phyloP scores from a whole-genome alignment of 352 stramenopile genomes.

The Thalassiosira livingstoniorum region DNA sequence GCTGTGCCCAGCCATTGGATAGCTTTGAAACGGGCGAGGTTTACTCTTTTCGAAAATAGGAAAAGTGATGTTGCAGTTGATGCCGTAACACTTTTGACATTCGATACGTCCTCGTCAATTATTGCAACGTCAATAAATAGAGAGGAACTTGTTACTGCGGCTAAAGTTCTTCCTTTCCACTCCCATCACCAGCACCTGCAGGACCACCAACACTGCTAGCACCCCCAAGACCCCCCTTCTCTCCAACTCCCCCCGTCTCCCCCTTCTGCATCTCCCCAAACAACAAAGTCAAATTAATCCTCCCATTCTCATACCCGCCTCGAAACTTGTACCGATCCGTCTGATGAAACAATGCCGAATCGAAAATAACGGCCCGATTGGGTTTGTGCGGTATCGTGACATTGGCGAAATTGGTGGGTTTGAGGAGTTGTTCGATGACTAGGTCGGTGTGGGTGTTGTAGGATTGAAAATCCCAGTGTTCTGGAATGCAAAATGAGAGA shows the following conservation, averaged over 20 bases:
- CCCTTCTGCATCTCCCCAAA: slow-evolving; percentile 72
- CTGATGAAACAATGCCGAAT: slow-evolving; percentile 81
- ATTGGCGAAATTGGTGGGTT: slow-evolving; percentile 70
- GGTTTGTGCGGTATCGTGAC: slow-evolving; percentile 69
- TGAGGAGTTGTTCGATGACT: slow-evolving; percentile 61
- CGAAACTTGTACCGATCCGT: slow-evolving; percentile 73
- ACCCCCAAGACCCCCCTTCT: not conserved
- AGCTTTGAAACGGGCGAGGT: too few relatives aligned
- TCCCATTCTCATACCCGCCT: slow-evolving; percentile 74
- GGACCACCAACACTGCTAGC: not conserved
- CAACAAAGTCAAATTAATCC: slow-evolving; percentile 83
- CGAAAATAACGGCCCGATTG: slow-evolving; percentile 84
- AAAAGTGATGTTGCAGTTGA: too few relatives aligned
- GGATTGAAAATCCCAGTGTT: slow-evolving; percentile 64
- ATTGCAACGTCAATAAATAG: too few relatives aligned
- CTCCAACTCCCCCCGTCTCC: too few relatives aligned
- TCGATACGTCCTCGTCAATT: too few relatives aligned
- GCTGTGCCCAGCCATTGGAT: too few relatives aligned
- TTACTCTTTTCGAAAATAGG: too few relatives aligned
- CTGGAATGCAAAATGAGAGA: slow-evolving; percentile 10
- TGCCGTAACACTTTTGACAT: too few relatives aligned
- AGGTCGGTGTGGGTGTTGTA: slow-evolving; percentile 70
- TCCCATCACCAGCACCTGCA: too few relatives aligned
- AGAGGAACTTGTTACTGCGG: too few relatives aligned
- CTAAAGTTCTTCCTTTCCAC: too few relatives aligned